Base-by-base conservation (phyloP, 2,329 filamentous ascomycete genomes). In the Bipolaris oryzae region DNA sequence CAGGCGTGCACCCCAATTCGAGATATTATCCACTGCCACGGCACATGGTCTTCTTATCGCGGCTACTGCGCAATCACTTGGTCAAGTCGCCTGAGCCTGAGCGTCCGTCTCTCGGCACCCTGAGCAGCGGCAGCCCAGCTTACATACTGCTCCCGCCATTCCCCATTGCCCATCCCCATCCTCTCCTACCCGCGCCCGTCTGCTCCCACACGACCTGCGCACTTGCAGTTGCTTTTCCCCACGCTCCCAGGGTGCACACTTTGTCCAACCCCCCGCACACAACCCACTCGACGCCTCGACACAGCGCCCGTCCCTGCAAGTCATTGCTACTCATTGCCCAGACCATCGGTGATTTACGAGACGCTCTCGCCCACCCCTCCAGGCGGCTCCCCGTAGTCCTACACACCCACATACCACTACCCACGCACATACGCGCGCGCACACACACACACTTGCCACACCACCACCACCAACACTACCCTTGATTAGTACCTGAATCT, bases 1-100 rank as follows among this genome's bases (percentile, higher is more conserved):
- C 50, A 53, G 50, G 18, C 50, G 37, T 35, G 46, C 35, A 21
- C 10, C 34, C 33, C 46, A 25, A 37, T 43, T 47, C 42, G 34
- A 47, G 50, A 57, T 34, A 50, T 63, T 62, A 64, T 41, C 61
- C 61, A 64, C 49, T 34, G 51, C 54, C 46, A 57, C 59, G 46
- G 45, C 38, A 57, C 38, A 15, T 49, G 18, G 39, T 11, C 38
- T 34, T 57, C 58, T 65, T 68, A 66, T 71, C 69, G 70, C 69
- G 70, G 70, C 69, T 72, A 62, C 66, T 62, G 70, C 70, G 70
- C 68, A 68, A 31, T 31, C 28, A 31, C 28, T 31, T 31, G 28
- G 10, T 31, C 62, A 61, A 55, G 58, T 42, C 31, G 51, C 43
- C 25, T 28, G 25, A 28, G 25, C 25, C 25, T 28, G 25, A 28